Evolutionary conservation across 345 rosid species (phyloP).

Genomic region (Mangifera indica): DNA sequence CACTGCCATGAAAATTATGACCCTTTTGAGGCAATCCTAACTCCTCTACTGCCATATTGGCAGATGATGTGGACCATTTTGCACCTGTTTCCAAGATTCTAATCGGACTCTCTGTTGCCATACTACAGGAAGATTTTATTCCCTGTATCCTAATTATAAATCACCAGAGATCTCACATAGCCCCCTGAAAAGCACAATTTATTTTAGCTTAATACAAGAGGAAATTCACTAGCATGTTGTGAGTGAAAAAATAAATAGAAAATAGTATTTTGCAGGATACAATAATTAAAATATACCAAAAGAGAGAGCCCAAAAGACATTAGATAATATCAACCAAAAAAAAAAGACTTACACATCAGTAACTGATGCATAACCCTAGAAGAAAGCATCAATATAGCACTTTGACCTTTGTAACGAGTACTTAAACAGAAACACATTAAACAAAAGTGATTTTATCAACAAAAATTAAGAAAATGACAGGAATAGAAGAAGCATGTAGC

Average conservation of each 20-base stretch:
- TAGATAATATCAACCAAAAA: neutral
- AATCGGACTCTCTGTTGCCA: constrained; percentile 63
- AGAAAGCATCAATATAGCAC: neutral
- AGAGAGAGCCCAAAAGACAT: neutral
- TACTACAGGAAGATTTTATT: constrained; percentile 15
- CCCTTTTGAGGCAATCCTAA: constrained; percentile 24
- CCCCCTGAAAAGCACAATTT: constrained; percentile 11
- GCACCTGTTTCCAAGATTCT: constrained; percentile 35
- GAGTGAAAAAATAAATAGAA: neutral
- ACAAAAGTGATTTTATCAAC: no score
- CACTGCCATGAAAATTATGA: constrained; percentile 24
- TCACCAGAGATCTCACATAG: constrained; percentile 20
- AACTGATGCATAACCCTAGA: neutral
- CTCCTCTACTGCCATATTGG: constrained; percentile 29
- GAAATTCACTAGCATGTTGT: neutral
- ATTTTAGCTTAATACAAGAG: neutral
- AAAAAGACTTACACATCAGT: neutral
- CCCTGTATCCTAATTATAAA: constrained; percentile 1
- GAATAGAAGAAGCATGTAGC: no score
- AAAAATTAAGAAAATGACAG: neutral
- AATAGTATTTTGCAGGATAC: no score
- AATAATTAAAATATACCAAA: no score
- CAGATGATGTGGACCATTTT: constrained; percentile 39
- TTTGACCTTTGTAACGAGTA: neutral
- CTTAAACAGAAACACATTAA: neutral